Percentiles rank a stretch among this genome's conserved stretches.
phyloP scores from a whole-genome alignment of 192 early-diverging fungal species.

The Pecoramyces ruminantium region DNA sequence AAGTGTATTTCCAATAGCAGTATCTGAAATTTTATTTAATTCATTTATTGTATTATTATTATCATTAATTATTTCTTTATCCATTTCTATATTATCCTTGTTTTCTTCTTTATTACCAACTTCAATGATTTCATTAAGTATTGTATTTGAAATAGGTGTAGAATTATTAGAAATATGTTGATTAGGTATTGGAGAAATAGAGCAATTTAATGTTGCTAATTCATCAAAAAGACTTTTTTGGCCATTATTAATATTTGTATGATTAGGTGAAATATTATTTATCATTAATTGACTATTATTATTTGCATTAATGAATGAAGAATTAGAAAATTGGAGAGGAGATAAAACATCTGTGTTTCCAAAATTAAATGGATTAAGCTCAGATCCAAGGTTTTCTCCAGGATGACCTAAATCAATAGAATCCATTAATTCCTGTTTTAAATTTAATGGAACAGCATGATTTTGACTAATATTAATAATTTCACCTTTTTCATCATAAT shows the following conservation, averaged over 20 bases:
- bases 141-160: not conserved
- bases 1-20: no score
- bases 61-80: not conserved
- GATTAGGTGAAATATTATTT: not conserved
- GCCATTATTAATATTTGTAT: not conserved
- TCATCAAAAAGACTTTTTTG: not conserved
- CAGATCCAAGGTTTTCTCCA: not conserved
- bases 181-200: not conserved
- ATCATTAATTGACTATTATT: not conserved
- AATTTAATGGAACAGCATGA: not conserved
- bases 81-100: not conserved
- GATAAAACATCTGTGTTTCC: not conserved
- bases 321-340: not conserved
- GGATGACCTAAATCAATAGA: not conserved
- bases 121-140: not conserved
- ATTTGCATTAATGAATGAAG: not conserved
- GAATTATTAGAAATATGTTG: not conserved
- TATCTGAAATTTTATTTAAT: no score
- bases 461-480: not conserved
- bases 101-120: not conserved
- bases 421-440: not conserved
- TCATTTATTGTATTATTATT: no score
- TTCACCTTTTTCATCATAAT: not conserved
- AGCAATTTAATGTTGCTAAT: not conserved
- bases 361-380: not conserved